Evolutionary conservation across 768 basidiomycete species (phyloP), one percentile per base, ranked within the genome.

Genomic region (Trametes gibbosa): DNA sequence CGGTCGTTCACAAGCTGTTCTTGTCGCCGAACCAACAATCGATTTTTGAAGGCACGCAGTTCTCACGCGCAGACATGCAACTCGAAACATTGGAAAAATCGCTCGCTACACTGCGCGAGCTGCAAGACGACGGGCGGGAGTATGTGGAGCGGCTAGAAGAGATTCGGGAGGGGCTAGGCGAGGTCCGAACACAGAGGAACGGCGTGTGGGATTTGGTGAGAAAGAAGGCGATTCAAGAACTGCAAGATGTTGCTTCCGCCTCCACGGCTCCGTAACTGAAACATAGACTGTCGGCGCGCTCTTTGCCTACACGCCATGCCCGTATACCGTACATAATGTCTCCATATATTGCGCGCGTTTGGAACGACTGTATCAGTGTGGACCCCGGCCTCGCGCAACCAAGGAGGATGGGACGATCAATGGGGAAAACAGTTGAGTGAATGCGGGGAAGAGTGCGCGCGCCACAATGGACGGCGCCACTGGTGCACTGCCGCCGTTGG

Each of bases 101-200:
- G 14, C 65, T 93, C 37, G 82, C 86, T 16, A 79, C 83, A 2
- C 73, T 94, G 52, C 83, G 88, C 51, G 92, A 95, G 64, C 75
- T 95, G 21, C 87, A 90, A 64, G 92, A 94, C 66, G 92, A 95
- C 65, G 89, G 88, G 5, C 78, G 90, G 45, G 92, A 94, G 71
- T 95, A 94, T 68, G 84, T 89, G 5, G 92, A 93, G 67, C 82
- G 92, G 25, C 72, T 95, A 53, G 83, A 89, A 66, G 92, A 95
- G 70, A 90, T 95, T 53, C 74, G 92, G 53, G 90, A 94, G 64
- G 84, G 84, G 2, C 70, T 94, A 55, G 92, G 92, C 5, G 86
- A 89, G 63, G 81, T 89, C 29, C 76, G 85, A 54, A 80, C 81
- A 2, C 89, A 92, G 68, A 77, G 91, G 54, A 80, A 87, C 68